These are phyloP conservation scores for Testicularia cyperi DNA, from an alignment of 1,284 basidiomycete genomes.

Conservation along the genomic window DNA sequence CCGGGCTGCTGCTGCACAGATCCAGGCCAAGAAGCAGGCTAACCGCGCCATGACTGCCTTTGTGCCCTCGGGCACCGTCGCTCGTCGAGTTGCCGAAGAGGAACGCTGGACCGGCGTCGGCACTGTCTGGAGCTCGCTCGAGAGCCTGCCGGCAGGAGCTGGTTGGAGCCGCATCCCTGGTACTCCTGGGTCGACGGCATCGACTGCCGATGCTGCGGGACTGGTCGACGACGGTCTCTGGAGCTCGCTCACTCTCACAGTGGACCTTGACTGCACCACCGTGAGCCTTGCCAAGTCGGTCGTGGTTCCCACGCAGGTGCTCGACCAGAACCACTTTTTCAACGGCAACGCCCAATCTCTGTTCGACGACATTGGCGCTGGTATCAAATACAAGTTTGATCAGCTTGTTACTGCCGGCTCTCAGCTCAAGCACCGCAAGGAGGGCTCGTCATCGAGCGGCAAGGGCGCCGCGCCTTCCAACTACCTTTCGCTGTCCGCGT, in stretches of 20 bases:
- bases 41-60: constrained; percentile 11
- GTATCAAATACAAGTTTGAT: constrained; percentile 44
- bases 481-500: constrained; percentile 27
- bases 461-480: constrained; percentile 1
- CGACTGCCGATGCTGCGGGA: neutral
- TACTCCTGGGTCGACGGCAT: neutral
- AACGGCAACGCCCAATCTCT: constrained; percentile 38
- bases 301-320: constrained; percentile 42
- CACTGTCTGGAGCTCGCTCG: constrained; percentile 45
- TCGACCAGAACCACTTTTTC: constrained; percentile 40
- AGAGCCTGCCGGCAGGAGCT: constrained; percentile 40
- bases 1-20: constrained; percentile 4
- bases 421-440: constrained; percentile 7
- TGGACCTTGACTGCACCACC: constrained; percentile 36
- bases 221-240: constrained; percentile 44
- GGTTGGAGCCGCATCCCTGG: constrained; percentile 26
- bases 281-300: constrained; percentile 33
- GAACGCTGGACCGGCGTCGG: constrained; percentile 36
- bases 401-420: constrained; percentile 5
- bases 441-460: constrained; percentile 1
- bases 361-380: constrained; percentile 37
- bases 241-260: constrained; percentile 39
- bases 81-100: constrained; percentile 17
- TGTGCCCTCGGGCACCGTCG: constrained; percentile 23
- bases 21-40: constrained; percentile 17